Evolutionary conservation across 2,329 filamentous ascomycete species (phyloP), one percentile per base, ranked within the genome.

Genomic region (Phymatotrichopsis omnivora): DNA sequence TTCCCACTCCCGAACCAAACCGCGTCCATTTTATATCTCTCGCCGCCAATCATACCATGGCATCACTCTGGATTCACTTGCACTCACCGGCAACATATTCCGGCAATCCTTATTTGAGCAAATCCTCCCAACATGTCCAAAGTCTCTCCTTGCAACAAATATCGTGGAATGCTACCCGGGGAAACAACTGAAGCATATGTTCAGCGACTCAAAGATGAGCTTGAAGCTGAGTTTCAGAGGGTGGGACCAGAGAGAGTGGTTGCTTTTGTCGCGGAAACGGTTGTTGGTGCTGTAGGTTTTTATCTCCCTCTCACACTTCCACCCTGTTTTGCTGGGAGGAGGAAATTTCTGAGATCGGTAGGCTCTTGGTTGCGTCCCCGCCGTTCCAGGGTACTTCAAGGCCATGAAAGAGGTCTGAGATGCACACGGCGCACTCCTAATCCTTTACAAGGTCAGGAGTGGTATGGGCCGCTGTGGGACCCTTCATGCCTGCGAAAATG

Each of bases 371-470:
- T 85, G 78, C 56, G 76, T 84, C 1, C 71, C 78, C 1, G 67
- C 79, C 0, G 69, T 78, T 0, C 65, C 68, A 0, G 82, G 81
- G 0, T 91, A 91, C 55, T 75, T 87, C 38, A 64, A 68, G 39
- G 80, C 78, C 0, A 75, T 89, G 62, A 73, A 73, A 56, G 65
- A 66, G 2, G 67, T 91, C 1, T 91, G 84, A 60, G 71, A 79
- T 42, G 74, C 73, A 49, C 69, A 89, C 58, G 82, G 80, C 0
- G 76, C 80, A 0, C 71, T 91, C 0, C 67, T 91, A n/a, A 79
- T 89, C 34, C 64, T 89, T 0, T 85, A 91, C 57, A 84, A 89
- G 59, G 71, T 85, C 33, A 84, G 85, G 79, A 78, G 74, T 36
- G 78, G 78, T 2, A 72, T 73, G 61, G 77, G 78, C 1, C 65